Evolutionary conservation across 2,329 filamentous ascomycete species (phyloP), one percentile per base, ranked within the genome.

Genomic region (Aspergillus sojae): DNA sequence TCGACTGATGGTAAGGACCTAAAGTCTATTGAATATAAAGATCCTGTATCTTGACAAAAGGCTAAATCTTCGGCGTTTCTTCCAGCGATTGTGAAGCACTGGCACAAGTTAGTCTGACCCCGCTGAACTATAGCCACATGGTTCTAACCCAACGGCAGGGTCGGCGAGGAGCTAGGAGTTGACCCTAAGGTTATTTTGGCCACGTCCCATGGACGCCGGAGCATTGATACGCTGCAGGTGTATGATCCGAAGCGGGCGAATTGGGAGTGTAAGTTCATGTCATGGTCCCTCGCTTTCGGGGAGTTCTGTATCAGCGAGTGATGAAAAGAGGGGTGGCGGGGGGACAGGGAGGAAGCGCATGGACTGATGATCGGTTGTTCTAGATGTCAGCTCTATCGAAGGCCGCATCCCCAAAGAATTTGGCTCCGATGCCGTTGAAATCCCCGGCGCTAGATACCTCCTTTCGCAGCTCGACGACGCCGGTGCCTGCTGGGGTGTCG

Each of bases 191-290:
- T 90, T 53, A 98, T 99, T 71, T 85, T 98, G 30, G 86, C 92
- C 72, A 96, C 93, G 11, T 97, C 93, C 5, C 95, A 99, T 79
- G 95, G 95, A 65, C 88, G 94, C 64, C 85, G 95, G 63, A 93
- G 89, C 69, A 97, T 98, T 72, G 95, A 99, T 72, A 88, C 91
- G 3, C 84, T 99, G 63, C 87, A 87, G 75, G 82, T 94, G 32
- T 86, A 97, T 63, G 89, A 92, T 66, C 91, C 93, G 19, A 89
- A 91, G 70, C 92, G 93, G 75, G 95, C 95, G 48, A 97, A 90
- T 71, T 94, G 91, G 93, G 93, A 97, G 68, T 97, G 93, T 96
- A 80, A 81, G 91, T 87, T 57, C 43, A 48, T 26, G 45, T 14
- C 45, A 28, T 26, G 21, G 21, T 41, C 57, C 50, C 67, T 30